Conservation (phyloP, 495 filamentous ascomycete genomes). For the Aspergillus haitiensis region DNA sequence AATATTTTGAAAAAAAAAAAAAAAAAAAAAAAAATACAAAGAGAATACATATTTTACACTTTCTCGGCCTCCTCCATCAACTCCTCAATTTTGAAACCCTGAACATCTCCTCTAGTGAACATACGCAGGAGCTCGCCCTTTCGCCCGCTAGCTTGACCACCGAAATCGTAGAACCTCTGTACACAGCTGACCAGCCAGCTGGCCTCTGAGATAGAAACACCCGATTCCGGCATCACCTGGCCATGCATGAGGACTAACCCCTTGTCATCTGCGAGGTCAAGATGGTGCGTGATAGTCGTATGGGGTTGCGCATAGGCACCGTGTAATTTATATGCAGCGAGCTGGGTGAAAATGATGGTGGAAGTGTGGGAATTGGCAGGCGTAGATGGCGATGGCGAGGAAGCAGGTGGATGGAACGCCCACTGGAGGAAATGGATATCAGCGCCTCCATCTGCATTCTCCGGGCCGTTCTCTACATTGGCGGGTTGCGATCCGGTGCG, state of each 20-base stretch:
- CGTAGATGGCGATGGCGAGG: conserved; percentile 67
- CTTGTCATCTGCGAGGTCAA: conserved; percentile 70
- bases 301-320: conserved; percentile 89
- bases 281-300: conserved; percentile 88
- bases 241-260: conserved; percentile 84
- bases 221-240: conserved; percentile 69
- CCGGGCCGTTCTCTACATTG: conserved; percentile 33
- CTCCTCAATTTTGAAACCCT: conserved; percentile 76
- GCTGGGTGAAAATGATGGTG: conserved; percentile 87
- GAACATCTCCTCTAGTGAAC: conserved; percentile 73
- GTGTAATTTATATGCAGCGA: conserved; percentile 87
- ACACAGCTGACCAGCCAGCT: conserved; percentile 89
- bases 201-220: conserved; percentile 76
- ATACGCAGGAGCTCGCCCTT: conserved; percentile 70
- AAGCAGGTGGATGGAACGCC: conserved; percentile 79
- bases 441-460: conserved; percentile 29
- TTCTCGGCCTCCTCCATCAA: conserved; percentile 85
- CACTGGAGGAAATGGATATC: conserved; percentile 57
- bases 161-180: conserved; percentile 88
- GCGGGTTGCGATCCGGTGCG: conserved; percentile 42
- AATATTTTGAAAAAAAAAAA: conserved; percentile 2
- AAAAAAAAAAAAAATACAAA: conserved; percentile 8
- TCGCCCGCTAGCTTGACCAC: conserved; percentile 51
- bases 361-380: conserved; percentile 56
- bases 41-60: conserved; percentile 38